Evolutionary conservation across 2,329 filamentous ascomycete genomes (phyloP), one percentile per base, ranked within the genome.

Genomic region (Apiospora pterosperma): DNA sequence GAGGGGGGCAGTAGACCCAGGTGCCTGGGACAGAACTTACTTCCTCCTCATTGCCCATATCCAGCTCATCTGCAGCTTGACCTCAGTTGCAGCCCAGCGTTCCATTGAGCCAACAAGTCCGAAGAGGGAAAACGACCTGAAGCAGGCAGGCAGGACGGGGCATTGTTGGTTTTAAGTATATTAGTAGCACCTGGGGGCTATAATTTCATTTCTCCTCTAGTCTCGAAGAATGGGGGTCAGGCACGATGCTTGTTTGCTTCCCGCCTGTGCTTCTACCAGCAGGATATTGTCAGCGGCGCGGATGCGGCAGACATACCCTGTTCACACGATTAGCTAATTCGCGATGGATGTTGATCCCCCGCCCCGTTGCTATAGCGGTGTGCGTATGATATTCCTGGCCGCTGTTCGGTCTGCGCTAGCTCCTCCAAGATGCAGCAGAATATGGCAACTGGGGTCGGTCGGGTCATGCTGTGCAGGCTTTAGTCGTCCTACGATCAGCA

Each of bases 361-460:
- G 28, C 25, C 16, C 48, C 48, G 34, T 55, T 28, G 34, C 8
- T 28, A 55, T 55, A 55, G 48, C 48, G 48, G 48, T 55, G 48
- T 55, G 34, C 28, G 12, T 19, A 34, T 31, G 19, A 34, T 6
- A 34, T 55, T 31, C 48, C 28, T 55, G 31, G 48, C 48, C 28
- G 25, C 48, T 55, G 48, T 28, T 55, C 48, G 48, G 48, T 55
- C 48, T 55, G 48, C 48, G 48, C 48, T 55, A 55, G 48, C 48
- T 55, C 25, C 48, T 55, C 25, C 28, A 55, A 31, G 48, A 28
- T 55, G 48, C 25, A 34, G 48, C 25, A 55, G 21, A 23, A 48
- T n/a, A n/a, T n/a, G n/a, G 25, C 42, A 23, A 31, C 48, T 28
- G 48, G 48, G 28, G 48, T 55, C 28, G 48, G 28, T 55, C 48